phyloP scores from a whole-genome alignment of 2,329 filamentous ascomycete species.

The Byssothecium circinans region DNA sequence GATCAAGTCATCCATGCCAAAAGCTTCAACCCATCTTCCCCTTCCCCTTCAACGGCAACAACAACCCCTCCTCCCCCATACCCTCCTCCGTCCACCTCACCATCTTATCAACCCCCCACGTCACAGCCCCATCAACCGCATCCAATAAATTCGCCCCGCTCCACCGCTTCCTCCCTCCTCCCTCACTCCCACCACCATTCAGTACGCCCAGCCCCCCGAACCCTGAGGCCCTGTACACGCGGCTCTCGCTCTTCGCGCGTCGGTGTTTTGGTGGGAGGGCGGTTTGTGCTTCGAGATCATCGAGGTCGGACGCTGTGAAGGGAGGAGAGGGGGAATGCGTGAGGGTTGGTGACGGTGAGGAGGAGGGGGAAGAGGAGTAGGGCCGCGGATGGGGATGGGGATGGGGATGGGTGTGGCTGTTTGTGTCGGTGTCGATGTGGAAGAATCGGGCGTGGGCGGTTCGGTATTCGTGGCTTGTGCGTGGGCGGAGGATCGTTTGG shows the following conservation, averaged over 20 bases:
- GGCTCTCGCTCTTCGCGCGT: background rate
- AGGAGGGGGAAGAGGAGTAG: background rate
- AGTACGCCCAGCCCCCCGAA: no score
- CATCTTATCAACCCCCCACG: slow-evolving; percentile 18
- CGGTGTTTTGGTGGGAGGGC: background rate
- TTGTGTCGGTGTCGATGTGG: no score
- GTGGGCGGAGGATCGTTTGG: background rate
- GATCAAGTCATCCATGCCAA: no score
- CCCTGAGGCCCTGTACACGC: background rate
- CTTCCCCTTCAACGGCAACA: slow-evolving; percentile 17
- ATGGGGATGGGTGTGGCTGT: no score
- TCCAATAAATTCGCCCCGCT: slow-evolving; percentile 19
- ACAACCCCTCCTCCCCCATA: slow-evolving; percentile 16
- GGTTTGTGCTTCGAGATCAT: background rate
- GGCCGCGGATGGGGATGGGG: background rate
- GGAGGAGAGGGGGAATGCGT: background rate
- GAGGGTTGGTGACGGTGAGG: no score
- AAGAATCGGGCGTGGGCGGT: background rate
- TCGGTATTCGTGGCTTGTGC: slow-evolving; percentile 1
- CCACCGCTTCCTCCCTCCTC: background rate
- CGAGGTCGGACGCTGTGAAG: background rate
- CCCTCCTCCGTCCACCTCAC: slow-evolving; percentile 29
- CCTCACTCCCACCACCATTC: background rate
- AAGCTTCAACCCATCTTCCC: background rate
- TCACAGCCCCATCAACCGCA: slow-evolving; percentile 26